Conservation (phyloP, 768 basidiomycete species). For the Leccinum variicolor region DNA sequence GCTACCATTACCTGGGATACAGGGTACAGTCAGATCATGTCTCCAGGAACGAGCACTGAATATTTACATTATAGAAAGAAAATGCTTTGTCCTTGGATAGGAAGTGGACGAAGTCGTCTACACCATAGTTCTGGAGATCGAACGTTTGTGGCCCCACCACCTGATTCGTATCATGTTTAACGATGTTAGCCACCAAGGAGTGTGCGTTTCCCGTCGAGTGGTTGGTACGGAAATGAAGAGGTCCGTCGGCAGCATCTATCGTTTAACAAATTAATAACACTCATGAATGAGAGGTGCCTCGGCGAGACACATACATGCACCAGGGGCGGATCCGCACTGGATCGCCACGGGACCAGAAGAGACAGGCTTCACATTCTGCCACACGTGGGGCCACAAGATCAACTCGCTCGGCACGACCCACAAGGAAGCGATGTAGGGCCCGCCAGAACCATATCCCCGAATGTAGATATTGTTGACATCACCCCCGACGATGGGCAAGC, state of each 20-base stretch:
- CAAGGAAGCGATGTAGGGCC: background rate
- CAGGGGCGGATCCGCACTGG: background rate
- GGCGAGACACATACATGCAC: background rate
- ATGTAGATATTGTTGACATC: background rate
- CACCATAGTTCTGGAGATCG: background rate
- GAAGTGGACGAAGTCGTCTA: constrained; percentile 1
- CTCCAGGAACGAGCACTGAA: background rate
- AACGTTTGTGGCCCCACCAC: background rate
- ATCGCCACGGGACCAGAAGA: background rate
- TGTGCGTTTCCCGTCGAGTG: background rate
- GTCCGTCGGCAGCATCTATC: background rate
- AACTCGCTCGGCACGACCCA: background rate
- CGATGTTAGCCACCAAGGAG: constrained; percentile 8
- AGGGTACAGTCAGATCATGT: background rate
- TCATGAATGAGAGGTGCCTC: background rate
- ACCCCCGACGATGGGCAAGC: background rate
- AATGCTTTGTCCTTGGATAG: background rate
- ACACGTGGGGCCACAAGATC: background rate
- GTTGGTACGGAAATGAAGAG: constrained; percentile 4
- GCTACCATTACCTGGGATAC: constrained; percentile 3
- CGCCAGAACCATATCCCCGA: background rate
- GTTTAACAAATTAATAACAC: background rate
- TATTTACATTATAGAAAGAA: constrained; percentile 3
- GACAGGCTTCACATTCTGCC: background rate
- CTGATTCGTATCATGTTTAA: background rate